Evolutionary conservation across 2,329 filamentous ascomycete species (phyloP), one percentile per base, ranked within the genome.

Genomic region (Sporothrix variecibatus): DNA sequence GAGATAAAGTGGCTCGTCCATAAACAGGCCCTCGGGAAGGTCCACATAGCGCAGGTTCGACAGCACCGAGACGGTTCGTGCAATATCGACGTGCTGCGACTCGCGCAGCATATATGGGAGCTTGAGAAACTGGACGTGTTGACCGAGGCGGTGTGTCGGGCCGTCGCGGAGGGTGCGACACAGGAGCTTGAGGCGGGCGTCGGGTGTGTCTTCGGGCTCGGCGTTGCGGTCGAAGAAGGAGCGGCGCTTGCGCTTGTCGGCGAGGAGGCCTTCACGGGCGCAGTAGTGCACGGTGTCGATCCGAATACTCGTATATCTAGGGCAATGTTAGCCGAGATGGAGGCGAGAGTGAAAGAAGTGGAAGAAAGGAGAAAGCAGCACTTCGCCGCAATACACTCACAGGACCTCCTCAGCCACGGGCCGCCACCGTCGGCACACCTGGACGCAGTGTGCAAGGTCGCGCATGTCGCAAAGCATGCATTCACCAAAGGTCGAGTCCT

Each of bases 281-380:
- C 95, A 98, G 84, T 97, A 98, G 83, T 98, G 95, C 43, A 98
- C 95, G 23, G 93, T 89, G 81, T 98, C 95, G 81, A 98, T 96
- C 75, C 95, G 93, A 77, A 98, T 91, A 85, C 94, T 95, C 79
- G 92, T 91, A 82, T 97, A 97, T 77, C 94, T 97, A 79, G 23
- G 6, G 31, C 34, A 34, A 11, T 11, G n/a, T 58, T 71, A 67
- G 68, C 49, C 49, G 73, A 51, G 65, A 53, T 46, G 4, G 64
- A 34, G 7, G 6, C 20, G 5, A 15, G 17, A 58, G 69, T 51
- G 38, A 38, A 58, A 72, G 60, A 8, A 8, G 26, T 38, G 65
- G 40, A 72, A 28, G 8, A 28, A 40, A 26, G 26, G 5, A 56
- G 40, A 43, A 43, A 15, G 40, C 40, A 12, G 40, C 40, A 9